A percentile compares a stretch with the other conserved stretches of the same genome.
These are phyloP conservation scores for Chalaropsis thielavioides DNA, from an alignment of 2,329 filamentous ascomycete genomes.

Conservation along the genomic window DNA sequence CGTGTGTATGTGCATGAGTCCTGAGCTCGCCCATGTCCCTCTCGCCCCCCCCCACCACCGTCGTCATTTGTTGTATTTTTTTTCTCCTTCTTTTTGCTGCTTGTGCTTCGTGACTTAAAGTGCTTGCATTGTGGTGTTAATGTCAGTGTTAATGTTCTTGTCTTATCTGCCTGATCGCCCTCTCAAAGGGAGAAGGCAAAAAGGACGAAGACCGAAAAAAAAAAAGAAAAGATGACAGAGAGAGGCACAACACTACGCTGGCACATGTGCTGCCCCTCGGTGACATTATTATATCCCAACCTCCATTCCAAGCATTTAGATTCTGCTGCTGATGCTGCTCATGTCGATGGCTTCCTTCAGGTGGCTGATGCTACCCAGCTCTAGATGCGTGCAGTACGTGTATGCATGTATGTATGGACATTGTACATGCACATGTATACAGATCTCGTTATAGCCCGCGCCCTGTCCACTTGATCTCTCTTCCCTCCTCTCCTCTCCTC, in stretches of 20 bases:
- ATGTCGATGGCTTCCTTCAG: background rate
- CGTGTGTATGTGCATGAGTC: background rate
- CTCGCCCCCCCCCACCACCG: background rate
- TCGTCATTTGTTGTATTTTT: background rate
- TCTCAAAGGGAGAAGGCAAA: too few relatives aligned
- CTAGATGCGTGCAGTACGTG: too few relatives aligned
- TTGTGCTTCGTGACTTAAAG: background rate
- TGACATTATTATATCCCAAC: background rate
- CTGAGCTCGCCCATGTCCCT: background rate
- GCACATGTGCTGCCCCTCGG: too few relatives aligned
- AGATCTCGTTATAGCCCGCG: background rate
- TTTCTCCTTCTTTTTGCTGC: background rate
- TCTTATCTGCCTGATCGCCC: background rate
- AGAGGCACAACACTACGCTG: background rate
- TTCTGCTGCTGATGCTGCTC: background rate
- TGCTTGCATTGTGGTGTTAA: constrained; percentile 2
- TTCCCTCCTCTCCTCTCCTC: too few relatives aligned
- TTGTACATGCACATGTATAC: too few relatives aligned
- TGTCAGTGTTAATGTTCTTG: background rate
- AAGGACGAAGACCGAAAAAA: too few relatives aligned
- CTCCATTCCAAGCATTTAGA: background rate
- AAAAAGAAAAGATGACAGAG: background rate
- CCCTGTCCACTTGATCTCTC: too few relatives aligned
- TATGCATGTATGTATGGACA: background rate
- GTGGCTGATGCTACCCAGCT: background rate